A percentile compares a stretch with the other conserved stretches of the same genome.
These are phyloP conservation scores for Citrus maxima DNA, from an alignment of 345 rosid species.

Conservation along the genomic window DNA sequence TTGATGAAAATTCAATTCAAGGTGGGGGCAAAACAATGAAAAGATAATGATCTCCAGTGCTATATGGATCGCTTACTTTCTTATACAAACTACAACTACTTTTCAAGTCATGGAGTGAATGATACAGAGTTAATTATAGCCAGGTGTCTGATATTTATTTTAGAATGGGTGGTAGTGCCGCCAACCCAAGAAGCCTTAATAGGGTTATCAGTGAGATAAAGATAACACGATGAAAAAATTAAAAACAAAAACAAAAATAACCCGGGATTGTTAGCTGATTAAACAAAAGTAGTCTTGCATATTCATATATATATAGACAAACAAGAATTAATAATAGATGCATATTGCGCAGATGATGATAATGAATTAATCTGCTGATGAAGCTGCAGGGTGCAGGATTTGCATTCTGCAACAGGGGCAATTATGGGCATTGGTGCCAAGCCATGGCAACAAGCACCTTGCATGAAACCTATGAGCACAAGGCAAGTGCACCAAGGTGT, in stretches of 20 bases:
- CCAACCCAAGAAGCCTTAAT: not conserved
- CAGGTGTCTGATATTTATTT: not conserved
- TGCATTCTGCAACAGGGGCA: conserved; percentile 79
- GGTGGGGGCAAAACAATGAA: conserved; percentile 3
- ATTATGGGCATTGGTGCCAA: conserved; percentile 38
- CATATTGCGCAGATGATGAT: too few species aligned
- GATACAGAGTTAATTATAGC: too few species aligned
- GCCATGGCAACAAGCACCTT: conserved; percentile 68
- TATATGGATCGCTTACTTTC: conserved; percentile 1
- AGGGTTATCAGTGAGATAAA: not conserved
- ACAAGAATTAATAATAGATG: too few species aligned
- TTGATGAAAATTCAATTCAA: not conserved
- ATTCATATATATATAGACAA: too few species aligned
- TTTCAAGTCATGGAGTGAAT: not conserved
- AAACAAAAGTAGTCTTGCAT: too few species aligned
- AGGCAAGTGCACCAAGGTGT: conserved; percentile 49
- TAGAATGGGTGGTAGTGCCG: not conserved
- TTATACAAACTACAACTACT: not conserved
- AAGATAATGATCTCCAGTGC: conserved; percentile 5
- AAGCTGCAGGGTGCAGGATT: conserved; percentile 2
- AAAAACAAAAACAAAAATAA: too few species aligned
- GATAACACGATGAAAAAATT: too few species aligned
- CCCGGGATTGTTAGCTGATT: too few species aligned
- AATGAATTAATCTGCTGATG: not conserved
- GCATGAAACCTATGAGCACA: conserved; percentile 78